These are phyloP conservation scores for Amanita pallidorosea DNA, from an alignment of 768 basidiomycete genomes.

Conservation along the genomic window DNA sequence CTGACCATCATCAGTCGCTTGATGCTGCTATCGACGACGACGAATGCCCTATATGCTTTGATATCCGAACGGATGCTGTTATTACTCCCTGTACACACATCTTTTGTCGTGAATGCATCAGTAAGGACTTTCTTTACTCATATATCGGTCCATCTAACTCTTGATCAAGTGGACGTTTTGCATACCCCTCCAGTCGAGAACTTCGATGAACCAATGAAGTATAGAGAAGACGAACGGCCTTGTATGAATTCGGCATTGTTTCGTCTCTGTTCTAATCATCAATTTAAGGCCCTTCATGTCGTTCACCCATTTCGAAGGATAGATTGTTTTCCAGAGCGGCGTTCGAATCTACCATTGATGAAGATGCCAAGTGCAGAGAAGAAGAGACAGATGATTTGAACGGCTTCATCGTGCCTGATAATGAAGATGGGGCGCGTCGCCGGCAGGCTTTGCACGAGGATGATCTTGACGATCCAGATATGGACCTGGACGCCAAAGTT, in stretches of 20 bases:
- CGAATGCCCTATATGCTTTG: conserved; percentile 63
- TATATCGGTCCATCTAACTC: background rate
- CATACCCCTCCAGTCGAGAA: conserved; percentile 24
- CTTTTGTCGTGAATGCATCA: conserved; percentile 53
- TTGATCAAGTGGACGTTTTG: conserved; percentile 29
- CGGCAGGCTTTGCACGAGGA: conserved; percentile 31
- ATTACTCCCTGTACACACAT: conserved; percentile 51
- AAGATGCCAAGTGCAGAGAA: conserved; percentile 21
- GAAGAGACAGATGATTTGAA: conserved; percentile 16
- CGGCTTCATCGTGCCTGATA: conserved; percentile 7
- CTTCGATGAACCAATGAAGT: conserved; percentile 21
- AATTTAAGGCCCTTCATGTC: conserved; percentile 47
- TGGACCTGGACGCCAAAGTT: conserved; percentile 20
- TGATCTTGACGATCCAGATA: conserved; percentile 38
- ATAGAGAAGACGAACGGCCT: conserved; percentile 33
- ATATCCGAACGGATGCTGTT: conserved; percentile 39
- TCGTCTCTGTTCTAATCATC: background rate
- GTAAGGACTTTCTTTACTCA: conserved; percentile 17
- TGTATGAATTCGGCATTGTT: conserved; percentile 25
- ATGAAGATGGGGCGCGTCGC: conserved; percentile 16
- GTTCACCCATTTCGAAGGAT: conserved; percentile 32
- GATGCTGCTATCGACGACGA: conserved; percentile 40
- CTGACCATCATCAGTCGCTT: conserved; percentile 22
- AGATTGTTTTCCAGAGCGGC: conserved; percentile 44
- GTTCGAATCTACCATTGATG: conserved; percentile 49